These are phyloP conservation scores for Brassica incana DNA, from an alignment of 345 rosid genomes.

Conservation along the genomic window DNA sequence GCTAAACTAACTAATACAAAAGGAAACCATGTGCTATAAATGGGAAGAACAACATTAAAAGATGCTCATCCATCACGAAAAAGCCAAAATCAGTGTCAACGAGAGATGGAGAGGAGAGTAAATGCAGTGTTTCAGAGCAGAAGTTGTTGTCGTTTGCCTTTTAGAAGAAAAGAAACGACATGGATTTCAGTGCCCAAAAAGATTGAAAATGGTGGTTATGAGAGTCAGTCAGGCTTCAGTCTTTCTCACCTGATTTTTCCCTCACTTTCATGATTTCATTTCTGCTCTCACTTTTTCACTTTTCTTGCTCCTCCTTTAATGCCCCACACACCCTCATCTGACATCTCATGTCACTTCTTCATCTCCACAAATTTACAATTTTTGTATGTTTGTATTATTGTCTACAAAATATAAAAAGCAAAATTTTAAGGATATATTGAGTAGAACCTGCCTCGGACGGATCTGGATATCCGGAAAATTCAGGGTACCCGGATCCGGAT, in stretches of 20 bases:
- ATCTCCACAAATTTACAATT: background rate
- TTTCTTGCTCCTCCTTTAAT: constrained; percentile 9
- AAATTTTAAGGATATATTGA: too few species aligned
- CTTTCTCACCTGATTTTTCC: constrained; percentile 32
- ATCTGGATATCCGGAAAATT: too few species aligned
- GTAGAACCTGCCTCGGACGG: too few species aligned
- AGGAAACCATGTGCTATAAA: constrained; percentile 10
- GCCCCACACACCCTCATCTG: constrained; percentile 21
- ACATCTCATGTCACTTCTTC: constrained; percentile 9
- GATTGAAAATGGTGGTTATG: constrained; percentile 36
- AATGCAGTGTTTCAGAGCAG: constrained; percentile 31
- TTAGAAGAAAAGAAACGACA: constrained; percentile 30
- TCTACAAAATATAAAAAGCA: background rate
- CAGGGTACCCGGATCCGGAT: too few species aligned
- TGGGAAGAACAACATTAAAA: constrained; percentile 26
- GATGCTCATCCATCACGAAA: constrained; percentile 20
- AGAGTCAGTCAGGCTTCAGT: constrained; percentile 33
- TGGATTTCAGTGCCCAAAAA: constrained; percentile 40
- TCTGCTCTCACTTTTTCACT: constrained; percentile 5
- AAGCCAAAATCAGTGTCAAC: constrained; percentile 23
- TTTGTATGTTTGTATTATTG: background rate
- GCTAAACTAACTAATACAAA: background rate
- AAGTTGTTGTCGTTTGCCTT: constrained; percentile 37
- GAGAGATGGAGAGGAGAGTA: constrained; percentile 12
- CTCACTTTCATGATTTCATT: constrained; percentile 35